Base-by-base conservation (phyloP, 495 filamentous ascomycete species). In the Xylaria flabelliformis region DNA sequence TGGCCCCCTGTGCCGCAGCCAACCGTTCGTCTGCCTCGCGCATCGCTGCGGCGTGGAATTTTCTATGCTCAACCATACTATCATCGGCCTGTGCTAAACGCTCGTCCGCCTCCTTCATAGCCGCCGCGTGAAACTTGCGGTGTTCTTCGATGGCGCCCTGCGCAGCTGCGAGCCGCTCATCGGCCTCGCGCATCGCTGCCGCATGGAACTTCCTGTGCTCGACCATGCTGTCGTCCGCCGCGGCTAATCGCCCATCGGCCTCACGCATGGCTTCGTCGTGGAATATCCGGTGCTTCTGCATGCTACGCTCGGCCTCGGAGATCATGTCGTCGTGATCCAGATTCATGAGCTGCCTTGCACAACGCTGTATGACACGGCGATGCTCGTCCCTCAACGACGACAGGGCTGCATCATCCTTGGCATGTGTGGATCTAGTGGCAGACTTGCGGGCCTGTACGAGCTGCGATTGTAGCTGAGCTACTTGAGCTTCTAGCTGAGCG, bases 211-310 rank as follows among this genome's bases (percentile, higher is more conserved):
- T 56, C 10, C 64, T 41, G 46, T 67, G 64, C 46, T 67, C 64
- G 10, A 48, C 64, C 39, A 67, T 67, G 42, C 39, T 32, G 64
- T 46, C 64, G 21, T 67, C 39, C 1, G 64, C 64, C 0, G 29
- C 44, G 46, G 46, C 46, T 26, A 67, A 48, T 10, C 64, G 64
- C 29, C 41, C 26, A 15, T 67, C 64, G 29, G 64, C 64, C 26
- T 67, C 64, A 17, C 50, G 64, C 64, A 67, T 67, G 48, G 65
- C 65, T 8, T 53, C 65, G 65, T 32, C 10, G 46, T 67, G 65
- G 19, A 53, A 67, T 17, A 67, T 1, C 7, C 65, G 65, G 44
- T 67, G 64, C 64, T 55, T 50, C 64, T 51, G 8, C 65, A 67
- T 67, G 65, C 65, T 67, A 3, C 39, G 7, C 19, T 67, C 65